Base-by-base conservation (phyloP, 495 filamentous ascomycete genomes). In the Monascus purpureus region DNA sequence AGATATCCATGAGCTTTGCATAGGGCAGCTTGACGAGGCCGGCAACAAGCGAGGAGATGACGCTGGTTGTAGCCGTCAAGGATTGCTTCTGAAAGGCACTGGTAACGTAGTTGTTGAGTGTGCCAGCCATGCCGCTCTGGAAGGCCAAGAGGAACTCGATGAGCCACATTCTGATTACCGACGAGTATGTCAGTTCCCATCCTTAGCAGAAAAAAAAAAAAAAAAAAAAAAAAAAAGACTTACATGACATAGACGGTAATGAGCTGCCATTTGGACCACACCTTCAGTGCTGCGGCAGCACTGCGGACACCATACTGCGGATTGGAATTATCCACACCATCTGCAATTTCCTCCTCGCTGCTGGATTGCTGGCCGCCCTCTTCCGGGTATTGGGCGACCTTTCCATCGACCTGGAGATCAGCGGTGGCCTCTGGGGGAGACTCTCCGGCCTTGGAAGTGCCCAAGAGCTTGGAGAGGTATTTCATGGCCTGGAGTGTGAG, bases 1-100 rank as follows among this genome's bases (percentile, higher is more conserved):
- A 81, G 13, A 76, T 53, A 42, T 80, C 73, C 31, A 80, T 57
- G 15, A 81, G 51, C 48, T 81, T 81, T 25, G 73, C 75, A 22
- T 80, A 57, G 2, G 76, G 65, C 28, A 80, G 55, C 38, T 77
- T 72, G 34, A 61, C 43, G 35, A 79, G 47, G 43, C 72, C 72
- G 39, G 65, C 69, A 37, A 80, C 70, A 25, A 81, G 37, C 14
- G 35, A 49, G 3, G 52, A 47, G 13, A 62, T 39, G 23, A 60
- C 44, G 5, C 34, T 27, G n/a, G 51, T 55, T 1, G 47, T 47
- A 1, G 48, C 47, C 0, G 47, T 43, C 24, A 61, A 39, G 0
- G 52, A 58, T 22, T 60, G 50, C 8, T 47, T 24, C 6, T 30
- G 25, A 28, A 56, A 55, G 16, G 32, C 33, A 36, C 54, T 57